A percentile compares a stretch with the other conserved stretches of the same genome.
Conservation (phyloP, 202 grass and related monocot species). For the Dendrocalamus latiflorus region DNA sequence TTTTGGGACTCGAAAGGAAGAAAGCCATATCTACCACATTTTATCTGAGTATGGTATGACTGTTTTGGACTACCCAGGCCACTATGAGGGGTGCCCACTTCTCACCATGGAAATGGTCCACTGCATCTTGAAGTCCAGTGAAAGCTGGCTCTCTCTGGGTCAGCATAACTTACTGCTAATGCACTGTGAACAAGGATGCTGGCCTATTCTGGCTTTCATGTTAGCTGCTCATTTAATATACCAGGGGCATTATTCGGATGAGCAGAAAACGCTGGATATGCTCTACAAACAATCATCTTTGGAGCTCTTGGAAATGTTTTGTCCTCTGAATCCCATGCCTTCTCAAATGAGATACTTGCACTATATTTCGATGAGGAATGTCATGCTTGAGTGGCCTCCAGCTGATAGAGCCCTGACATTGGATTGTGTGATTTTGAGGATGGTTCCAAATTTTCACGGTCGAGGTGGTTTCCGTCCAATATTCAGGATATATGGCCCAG, state of each 20-base stretch:
- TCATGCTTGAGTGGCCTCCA: constrained; percentile 78
- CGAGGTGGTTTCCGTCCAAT: constrained; percentile 73
- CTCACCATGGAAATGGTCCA: constrained; percentile 85
- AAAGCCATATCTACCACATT: constrained; percentile 64
- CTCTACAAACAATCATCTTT: constrained; percentile 74
- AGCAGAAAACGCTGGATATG: constrained; percentile 93
- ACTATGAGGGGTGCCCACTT: constrained; percentile 79
- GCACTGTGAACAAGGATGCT: constrained; percentile 75
- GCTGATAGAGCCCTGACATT: constrained; percentile 66
- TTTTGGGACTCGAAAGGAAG: constrained; percentile 52
- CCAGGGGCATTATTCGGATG: constrained; percentile 67
- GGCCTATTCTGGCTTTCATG: constrained; percentile 88
- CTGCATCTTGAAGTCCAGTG: constrained; percentile 74
- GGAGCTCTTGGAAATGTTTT: constrained; percentile 67
- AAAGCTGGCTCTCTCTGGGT: constrained; percentile 76
- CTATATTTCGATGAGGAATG: constrained; percentile 76
- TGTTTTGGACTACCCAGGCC: constrained; percentile 74
- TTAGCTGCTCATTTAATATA: constrained; percentile 79
- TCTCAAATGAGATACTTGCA: constrained; percentile 91
- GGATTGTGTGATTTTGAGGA: constrained; percentile 76
- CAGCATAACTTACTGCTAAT: constrained; percentile 64
- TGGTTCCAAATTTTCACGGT: constrained; percentile 60
- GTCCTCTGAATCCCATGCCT: constrained; percentile 68
- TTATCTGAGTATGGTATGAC: constrained; percentile 66
- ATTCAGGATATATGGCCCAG: constrained; percentile 87